phyloP scores from a whole-genome alignment of 83 land plant species.

The Picea abies region DNA sequence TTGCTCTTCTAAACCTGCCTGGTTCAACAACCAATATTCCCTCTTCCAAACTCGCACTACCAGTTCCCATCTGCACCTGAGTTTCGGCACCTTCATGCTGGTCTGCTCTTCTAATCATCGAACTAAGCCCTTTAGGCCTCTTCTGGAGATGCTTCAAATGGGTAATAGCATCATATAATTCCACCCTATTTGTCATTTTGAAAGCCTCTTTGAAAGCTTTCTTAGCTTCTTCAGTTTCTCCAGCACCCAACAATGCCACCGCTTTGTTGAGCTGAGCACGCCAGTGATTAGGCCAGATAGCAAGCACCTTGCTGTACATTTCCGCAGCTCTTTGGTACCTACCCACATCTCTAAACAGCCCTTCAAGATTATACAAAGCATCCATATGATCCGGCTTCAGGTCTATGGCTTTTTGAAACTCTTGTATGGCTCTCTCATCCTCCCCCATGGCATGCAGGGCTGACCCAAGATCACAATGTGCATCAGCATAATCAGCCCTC shows the following conservation, averaged over 20 bases:
- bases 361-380: conserved; percentile 91
- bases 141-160: conserved; percentile 85
- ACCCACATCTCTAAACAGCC: conserved; percentile 83
- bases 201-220: conserved; percentile 91
- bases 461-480: conserved; percentile 98
- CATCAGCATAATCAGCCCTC: conserved; percentile 91
- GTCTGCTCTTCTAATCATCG: conserved; percentile 29
- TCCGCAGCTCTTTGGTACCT: conserved; percentile 90
- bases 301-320: conserved; percentile 88
- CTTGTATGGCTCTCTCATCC: conserved; percentile 81
- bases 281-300: conserved; percentile 82
- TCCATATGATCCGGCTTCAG: conserved; percentile 92
- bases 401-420: conserved; percentile 96
- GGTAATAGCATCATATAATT: conserved; percentile 85
- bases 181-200: conserved; percentile 92
- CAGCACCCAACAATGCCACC: conserved; percentile 85
- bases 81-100: conserved; percentile 36
- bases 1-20: conserved; percentile 66
- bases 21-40: conserved; percentile 54
- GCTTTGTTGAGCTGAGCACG: conserved; percentile 94
- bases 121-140: conserved; percentile 28
- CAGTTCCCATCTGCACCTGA: conserved; percentile 28
- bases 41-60: conserved; percentile 31
- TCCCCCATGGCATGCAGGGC: conserved; percentile 90
- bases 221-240: conserved; percentile 90